Conservation (phyloP, 2,329 filamentous ascomycete species). For the Aschersonia sp. region DNA sequence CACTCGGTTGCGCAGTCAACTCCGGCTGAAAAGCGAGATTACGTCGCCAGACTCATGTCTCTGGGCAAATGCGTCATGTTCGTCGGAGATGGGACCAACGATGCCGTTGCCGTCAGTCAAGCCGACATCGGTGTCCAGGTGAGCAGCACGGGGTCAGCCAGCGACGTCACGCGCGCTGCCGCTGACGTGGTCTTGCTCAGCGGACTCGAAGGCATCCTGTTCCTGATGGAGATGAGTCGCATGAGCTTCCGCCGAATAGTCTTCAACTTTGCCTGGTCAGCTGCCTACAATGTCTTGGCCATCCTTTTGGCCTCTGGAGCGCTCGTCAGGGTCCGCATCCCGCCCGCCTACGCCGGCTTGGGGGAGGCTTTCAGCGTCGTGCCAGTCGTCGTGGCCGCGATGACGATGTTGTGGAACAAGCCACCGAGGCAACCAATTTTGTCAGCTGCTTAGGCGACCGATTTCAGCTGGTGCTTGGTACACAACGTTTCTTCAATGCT, state of each 20-base stretch:
- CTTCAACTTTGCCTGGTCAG: conserved; percentile 50
- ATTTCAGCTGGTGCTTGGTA: too few species aligned
- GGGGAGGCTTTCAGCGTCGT: conserved; percentile 51
- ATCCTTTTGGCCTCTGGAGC: conserved; percentile 45
- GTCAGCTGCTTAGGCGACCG: background rate
- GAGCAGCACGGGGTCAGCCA: conserved; percentile 23
- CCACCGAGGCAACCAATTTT: background rate
- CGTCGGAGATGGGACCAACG: conserved; percentile 50
- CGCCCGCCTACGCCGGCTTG: conserved; percentile 38
- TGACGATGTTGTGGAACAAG: conserved; percentile 13
- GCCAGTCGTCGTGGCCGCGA: conserved; percentile 35
- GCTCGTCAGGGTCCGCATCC: conserved; percentile 35
- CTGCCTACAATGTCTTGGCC: conserved; percentile 46
- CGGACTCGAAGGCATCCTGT: conserved; percentile 32
- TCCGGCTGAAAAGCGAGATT: conserved; percentile 38
- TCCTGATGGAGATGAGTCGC: conserved; percentile 31
- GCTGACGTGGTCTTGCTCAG: conserved; percentile 44
- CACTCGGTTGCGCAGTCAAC: conserved; percentile 29
- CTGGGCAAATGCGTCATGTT: conserved; percentile 32
- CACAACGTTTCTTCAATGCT: too few species aligned
- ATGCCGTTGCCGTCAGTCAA: conserved; percentile 44
- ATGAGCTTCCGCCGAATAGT: conserved; percentile 25
- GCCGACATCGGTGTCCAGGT: conserved; percentile 47
- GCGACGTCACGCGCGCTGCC: conserved; percentile 37
- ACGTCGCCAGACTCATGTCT: conserved; percentile 26